A percentile compares a stretch with the other conserved stretches of the same genome.
Conservation (phyloP, 164 flowering plant species). For the Echeveria elegans region DNA sequence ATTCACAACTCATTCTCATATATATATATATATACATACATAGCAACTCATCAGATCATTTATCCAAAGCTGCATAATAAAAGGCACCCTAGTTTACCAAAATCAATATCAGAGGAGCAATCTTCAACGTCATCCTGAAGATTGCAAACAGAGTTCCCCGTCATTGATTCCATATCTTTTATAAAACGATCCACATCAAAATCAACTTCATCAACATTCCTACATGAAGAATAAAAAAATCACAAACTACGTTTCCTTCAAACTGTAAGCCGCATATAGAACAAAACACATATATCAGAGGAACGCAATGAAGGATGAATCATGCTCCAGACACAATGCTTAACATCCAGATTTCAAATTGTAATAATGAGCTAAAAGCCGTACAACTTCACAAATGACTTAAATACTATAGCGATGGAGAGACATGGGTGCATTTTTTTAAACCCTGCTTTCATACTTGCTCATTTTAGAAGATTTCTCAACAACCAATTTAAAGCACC, state of each 20-base stretch:
- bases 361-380: neutral
- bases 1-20: too few relatives aligned
- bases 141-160: slow-evolving; percentile 16
- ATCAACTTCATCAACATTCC: neutral
- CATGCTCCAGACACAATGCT: neutral
- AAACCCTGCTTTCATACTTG: neutral
- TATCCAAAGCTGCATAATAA: neutral
- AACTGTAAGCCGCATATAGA: neutral
- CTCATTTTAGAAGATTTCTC: neutral
- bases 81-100: slow-evolving; percentile 34
- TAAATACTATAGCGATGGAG: neutral
- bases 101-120: slow-evolving; percentile 72
- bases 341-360: neutral
- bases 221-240: neutral
- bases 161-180: slow-evolving; percentile 42
- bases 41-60: neutral
- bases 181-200: slow-evolving; percentile 58
- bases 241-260: neutral
- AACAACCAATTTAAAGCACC: neutral
- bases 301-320: neutral
- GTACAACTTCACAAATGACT: neutral
- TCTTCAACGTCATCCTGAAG: slow-evolving; percentile 37
- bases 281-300: too few relatives aligned
- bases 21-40: too few relatives aligned
- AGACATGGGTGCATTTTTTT: too few relatives aligned